Evolutionary conservation across 225 moss, liverwort and hornwort species (phyloP).

Genomic region (Pseudoscleropodium purum): DNA sequence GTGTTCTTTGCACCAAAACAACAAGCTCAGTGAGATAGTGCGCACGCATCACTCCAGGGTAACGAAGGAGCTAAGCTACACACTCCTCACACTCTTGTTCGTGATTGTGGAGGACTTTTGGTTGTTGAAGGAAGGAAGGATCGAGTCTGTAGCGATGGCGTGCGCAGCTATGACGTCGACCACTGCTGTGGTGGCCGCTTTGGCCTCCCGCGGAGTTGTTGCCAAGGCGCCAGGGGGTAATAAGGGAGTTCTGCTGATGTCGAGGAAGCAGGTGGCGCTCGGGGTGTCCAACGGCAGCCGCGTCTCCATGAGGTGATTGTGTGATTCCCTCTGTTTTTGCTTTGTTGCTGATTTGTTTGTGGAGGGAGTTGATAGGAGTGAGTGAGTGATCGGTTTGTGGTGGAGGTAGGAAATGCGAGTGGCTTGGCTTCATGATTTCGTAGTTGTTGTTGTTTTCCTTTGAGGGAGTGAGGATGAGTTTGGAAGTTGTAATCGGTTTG

Average conservation of each 20-base stretch:
- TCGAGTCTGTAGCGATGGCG: conserved; percentile 14
- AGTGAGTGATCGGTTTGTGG: neutral
- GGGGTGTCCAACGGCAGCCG: conserved; percentile 25
- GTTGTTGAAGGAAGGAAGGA: too few species aligned
- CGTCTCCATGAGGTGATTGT: conserved; percentile 36
- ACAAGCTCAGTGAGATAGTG: neutral
- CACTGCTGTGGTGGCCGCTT: conserved; percentile 9
- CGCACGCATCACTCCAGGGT: too few species aligned
- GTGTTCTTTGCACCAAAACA: neutral
- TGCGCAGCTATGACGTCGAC: conserved; percentile 25
- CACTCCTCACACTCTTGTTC: neutral
- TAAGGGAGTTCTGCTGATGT: neutral
- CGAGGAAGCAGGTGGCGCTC: conserved; percentile 4
- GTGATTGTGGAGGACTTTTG: neutral
- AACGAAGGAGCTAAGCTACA: neutral
- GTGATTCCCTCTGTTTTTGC: neutral
- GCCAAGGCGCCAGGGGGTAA: neutral
- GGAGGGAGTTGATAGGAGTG: neutral
- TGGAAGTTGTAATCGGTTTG: neutral
- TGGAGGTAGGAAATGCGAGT: neutral
- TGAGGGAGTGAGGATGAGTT: neutral
- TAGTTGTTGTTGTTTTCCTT: too few species aligned
- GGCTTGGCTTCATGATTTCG: neutral
- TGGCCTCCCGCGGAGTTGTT: neutral
- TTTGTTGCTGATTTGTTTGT: neutral